A percentile compares a stretch with the other conserved stretches of the same genome.
phyloP scores from a whole-genome alignment of 768 basidiomycete species.

The Rubroboletus satanas region DNA sequence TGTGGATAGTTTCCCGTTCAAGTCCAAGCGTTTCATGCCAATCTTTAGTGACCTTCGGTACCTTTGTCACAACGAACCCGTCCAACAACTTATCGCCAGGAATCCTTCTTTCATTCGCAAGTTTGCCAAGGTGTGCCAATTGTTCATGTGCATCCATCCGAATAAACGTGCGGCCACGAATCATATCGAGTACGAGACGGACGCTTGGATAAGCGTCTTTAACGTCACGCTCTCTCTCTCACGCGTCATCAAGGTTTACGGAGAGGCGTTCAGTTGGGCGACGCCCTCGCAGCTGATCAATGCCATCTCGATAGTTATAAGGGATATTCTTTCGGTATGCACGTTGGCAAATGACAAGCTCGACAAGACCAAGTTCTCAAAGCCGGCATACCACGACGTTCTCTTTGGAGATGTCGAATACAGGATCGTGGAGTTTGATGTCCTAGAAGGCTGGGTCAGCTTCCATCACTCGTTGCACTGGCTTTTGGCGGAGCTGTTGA shows the following conservation, averaged over 20 bases:
- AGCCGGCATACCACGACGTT: slow-evolving; percentile 62
- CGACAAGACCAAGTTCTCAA: slow-evolving; percentile 61
- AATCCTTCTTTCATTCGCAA: slow-evolving; percentile 63
- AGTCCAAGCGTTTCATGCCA: slow-evolving; percentile 93
- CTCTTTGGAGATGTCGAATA: slow-evolving; percentile 57
- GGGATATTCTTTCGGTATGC: slow-evolving; percentile 69
- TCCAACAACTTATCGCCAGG: slow-evolving; percentile 73
- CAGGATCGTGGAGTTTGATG: slow-evolving; percentile 72
- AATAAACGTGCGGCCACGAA: slow-evolving; percentile 76
- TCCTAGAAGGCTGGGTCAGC: slow-evolving; percentile 78
- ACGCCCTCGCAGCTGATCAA: slow-evolving; percentile 55
- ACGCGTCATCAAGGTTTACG: slow-evolving; percentile 84
- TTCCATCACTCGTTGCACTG: slow-evolving; percentile 93
- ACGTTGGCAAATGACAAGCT: slow-evolving; percentile 63
- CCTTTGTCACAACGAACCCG: slow-evolving; percentile 74
- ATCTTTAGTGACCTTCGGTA: slow-evolving; percentile 90
- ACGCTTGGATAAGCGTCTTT: slow-evolving; percentile 96
- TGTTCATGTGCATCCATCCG: slow-evolving; percentile 93
- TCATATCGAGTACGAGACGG: slow-evolving; percentile 95
- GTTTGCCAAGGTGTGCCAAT: slow-evolving; percentile 72
- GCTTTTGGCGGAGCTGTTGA: slow-evolving; percentile 85
- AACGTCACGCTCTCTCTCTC: slow-evolving; percentile 90
- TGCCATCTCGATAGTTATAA: slow-evolving; percentile 66
- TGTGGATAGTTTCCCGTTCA: slow-evolving; percentile 84
- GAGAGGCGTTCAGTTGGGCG: slow-evolving; percentile 70